Evolutionary conservation across 495 filamentous ascomycete species (phyloP).

Genomic region (Aspergillus bridgeri): DNA sequence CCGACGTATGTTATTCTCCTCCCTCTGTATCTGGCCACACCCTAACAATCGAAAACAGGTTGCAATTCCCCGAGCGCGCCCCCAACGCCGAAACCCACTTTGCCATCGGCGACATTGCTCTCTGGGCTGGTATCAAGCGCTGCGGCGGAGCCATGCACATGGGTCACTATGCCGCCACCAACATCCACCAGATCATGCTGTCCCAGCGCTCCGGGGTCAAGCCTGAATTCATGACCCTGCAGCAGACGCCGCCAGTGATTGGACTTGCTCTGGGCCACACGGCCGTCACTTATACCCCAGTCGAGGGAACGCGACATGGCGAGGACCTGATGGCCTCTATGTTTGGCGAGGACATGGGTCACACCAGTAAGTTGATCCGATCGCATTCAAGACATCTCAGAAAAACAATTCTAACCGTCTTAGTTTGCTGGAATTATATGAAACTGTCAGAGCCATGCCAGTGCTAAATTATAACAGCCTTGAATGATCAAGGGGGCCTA

Average conservation of each 20-base stretch:
- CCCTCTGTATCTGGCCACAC: neutral
- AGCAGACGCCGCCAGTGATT: constrained; percentile 58
- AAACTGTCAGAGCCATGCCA: constrained; percentile 35
- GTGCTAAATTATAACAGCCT: constrained; percentile 5
- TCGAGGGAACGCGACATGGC: constrained; percentile 48
- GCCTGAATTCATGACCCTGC: constrained; percentile 43
- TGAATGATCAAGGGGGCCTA: neutral
- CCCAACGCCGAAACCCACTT: constrained; percentile 56
- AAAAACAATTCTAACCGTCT: constrained; percentile 17
- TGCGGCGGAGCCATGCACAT: constrained; percentile 67
- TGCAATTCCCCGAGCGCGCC: constrained; percentile 40
- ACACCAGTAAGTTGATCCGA: constrained; percentile 39
- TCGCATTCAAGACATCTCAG: neutral
- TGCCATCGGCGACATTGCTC: constrained; percentile 45
- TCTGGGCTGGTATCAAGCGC: constrained; percentile 67
- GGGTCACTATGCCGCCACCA: constrained; percentile 56
- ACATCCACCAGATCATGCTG: constrained; percentile 58
- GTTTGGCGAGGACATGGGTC: constrained; percentile 66
- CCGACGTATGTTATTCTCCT: constrained; percentile 25
- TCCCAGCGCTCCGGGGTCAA: constrained; percentile 26
- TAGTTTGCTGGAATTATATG: constrained; percentile 58
- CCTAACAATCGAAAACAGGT: constrained; percentile 24
- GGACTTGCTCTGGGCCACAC: constrained; percentile 63
- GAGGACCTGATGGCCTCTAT: constrained; percentile 56
- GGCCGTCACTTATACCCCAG: constrained; percentile 56